Evolutionary conservation across 2,329 filamentous ascomycete species (phyloP), one percentile per base, ranked within the genome.

Genomic region (Hypoxylon sp.): DNA sequence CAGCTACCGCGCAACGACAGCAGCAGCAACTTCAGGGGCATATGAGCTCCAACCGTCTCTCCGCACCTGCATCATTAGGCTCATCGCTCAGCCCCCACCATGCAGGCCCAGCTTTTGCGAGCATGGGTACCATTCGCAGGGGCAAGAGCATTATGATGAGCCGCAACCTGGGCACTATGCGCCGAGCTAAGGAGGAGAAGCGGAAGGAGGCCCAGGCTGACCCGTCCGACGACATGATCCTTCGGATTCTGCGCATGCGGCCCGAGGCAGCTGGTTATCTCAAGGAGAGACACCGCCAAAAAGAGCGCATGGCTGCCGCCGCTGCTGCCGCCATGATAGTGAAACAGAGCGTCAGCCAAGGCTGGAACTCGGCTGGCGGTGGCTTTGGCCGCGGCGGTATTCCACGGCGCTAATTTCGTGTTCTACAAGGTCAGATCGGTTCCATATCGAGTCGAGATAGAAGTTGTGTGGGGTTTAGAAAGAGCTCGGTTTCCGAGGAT

Each of bases 181-280:
- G 90, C 74, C 93, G 95, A 78, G 94, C 93, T 44, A 98, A 98
- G 81, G 94, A 97, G 79, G 95, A 97, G 81, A 98, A 97, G 83
- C 88, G 96, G 71, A 94, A 95, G 75, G 95, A 98, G 79, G 94
- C 94, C 1, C 96, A 99, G 79, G 95, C 96, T 1, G 96, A 98
- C 79, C 95, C 96, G 1, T 97, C 92, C 78, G 96, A 99, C 80
- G 96, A 99, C 79, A 98, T 98, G 92, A 98, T 99, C 73, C 81
- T 99, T 75, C 88, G 96, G 20, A 99, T 99, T 72, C 81, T 99
- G 72, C 88, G 96, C 57, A 99, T 99, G 96, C 86, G 96, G 60
- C 94, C 94, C 2, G 96, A 98, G 82, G 96, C 96, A 2, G 88
- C 90, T 54, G 84, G 88, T 35, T 99, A 99, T 81, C 85, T 99